Percentiles rank a stretch among this genome's conserved stretches.
Conservation (phyloP, 371 early-diverging fungal species). For the Mucor sp. region DNA sequence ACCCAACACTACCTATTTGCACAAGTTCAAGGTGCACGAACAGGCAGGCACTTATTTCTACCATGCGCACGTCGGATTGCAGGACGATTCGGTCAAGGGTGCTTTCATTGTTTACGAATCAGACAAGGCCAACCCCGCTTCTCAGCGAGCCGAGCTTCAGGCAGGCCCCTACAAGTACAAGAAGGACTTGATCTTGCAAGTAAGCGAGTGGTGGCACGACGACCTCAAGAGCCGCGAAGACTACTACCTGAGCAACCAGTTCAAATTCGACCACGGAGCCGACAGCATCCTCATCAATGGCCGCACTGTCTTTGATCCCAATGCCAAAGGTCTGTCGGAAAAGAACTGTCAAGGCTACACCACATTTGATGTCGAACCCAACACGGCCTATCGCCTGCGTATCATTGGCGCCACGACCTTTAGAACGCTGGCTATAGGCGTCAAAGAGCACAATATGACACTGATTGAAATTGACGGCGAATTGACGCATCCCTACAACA, state of each 20-base stretch:
- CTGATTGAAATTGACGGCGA: conserved; percentile 52
- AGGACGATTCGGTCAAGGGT: conserved; percentile 40
- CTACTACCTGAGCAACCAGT: conserved; percentile 27
- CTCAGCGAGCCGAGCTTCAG: not conserved
- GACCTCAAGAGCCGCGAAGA: conserved; percentile 13
- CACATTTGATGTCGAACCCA: conserved; percentile 38
- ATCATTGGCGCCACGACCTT: conserved; percentile 42
- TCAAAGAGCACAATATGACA: conserved; percentile 46
- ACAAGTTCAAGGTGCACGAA: conserved; percentile 32
- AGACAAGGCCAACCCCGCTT: conserved; percentile 24
- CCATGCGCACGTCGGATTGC: conserved; percentile 48
- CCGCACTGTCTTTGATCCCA: conserved; percentile 24
- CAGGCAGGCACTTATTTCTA: conserved; percentile 53
- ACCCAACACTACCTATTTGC: conserved; percentile 30
- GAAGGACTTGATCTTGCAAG: conserved; percentile 41
- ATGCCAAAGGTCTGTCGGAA: not conserved
- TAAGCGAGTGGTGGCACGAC: conserved; percentile 54
- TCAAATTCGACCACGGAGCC: conserved; percentile 30
- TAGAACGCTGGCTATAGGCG: conserved; percentile 35
- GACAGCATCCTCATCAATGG: conserved; percentile 52
- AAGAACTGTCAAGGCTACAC: conserved; percentile 31
- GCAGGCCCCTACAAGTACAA: conserved; percentile 47
- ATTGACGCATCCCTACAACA: conserved; percentile 20
- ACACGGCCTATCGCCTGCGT: conserved; percentile 39
- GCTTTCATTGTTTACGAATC: conserved; percentile 49